These are phyloP conservation scores for Vicia faba DNA, from an alignment of 306 rosid species.

Conservation along the genomic window DNA sequence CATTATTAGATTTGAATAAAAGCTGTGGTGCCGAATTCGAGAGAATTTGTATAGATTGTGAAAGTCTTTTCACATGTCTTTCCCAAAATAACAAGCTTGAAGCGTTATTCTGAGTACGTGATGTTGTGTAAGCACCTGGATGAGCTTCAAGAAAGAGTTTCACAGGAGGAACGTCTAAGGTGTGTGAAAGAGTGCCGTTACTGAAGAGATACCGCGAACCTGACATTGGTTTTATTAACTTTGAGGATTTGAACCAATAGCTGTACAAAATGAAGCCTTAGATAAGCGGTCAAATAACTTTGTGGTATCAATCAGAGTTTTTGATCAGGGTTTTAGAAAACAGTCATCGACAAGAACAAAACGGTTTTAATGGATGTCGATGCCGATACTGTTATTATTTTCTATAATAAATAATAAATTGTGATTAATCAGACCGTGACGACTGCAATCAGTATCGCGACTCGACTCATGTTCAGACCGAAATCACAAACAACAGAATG, in stretches of 20 bases:
- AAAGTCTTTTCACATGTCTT: constrained; percentile 72
- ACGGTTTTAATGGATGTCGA: too few relatives aligned
- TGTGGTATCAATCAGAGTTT: too few relatives aligned
- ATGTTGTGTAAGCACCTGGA: constrained; percentile 93
- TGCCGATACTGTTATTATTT: too few relatives aligned
- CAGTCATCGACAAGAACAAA: too few relatives aligned
- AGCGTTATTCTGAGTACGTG: constrained; percentile 76
- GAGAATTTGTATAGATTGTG: constrained; percentile 59
- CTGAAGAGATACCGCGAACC: constrained; percentile 59
- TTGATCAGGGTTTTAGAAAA: too few relatives aligned
- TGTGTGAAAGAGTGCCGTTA: constrained; percentile 56
- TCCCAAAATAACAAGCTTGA: constrained; percentile 80
- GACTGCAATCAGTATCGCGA: too few relatives aligned
- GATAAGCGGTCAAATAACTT: too few relatives aligned
- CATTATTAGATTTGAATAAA: constrained; percentile 46
- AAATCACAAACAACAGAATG: too few relatives aligned
- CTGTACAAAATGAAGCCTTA: too few relatives aligned
- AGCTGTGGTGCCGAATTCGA: constrained; percentile 57
- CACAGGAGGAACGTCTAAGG: constrained; percentile 61
- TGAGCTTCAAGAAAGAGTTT: constrained; percentile 64
- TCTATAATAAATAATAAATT: too few relatives aligned
- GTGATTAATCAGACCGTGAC: too few relatives aligned
- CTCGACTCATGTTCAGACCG: too few relatives aligned
- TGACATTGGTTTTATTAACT: constrained; percentile 33
- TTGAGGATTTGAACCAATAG: constrained; percentile 23